These are phyloP conservation scores for Suillus bovinus DNA, from an alignment of 768 basidiomycete genomes.

Conservation along the genomic window DNA sequence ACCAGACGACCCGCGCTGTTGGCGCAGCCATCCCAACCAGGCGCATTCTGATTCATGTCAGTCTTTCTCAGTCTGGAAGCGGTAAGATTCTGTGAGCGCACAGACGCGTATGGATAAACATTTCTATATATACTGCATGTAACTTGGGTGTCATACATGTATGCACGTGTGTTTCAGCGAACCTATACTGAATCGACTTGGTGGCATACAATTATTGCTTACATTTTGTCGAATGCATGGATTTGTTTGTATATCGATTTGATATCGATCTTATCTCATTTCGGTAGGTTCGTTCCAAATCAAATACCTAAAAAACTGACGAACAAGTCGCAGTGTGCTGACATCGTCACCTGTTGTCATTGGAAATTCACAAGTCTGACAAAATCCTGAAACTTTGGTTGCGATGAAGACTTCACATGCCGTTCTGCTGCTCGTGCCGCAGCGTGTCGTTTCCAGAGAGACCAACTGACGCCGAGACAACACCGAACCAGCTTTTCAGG, in stretches of 20 bases:
- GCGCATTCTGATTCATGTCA: conserved; percentile 8
- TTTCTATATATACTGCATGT: not conserved
- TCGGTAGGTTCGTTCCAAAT: not conserved
- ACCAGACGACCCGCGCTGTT: not conserved
- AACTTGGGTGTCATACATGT: not conserved
- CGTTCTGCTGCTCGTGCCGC: not conserved
- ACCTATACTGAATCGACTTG: not conserved
- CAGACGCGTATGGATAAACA: not conserved
- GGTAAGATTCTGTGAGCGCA: not conserved
- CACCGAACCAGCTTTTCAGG: not conserved
- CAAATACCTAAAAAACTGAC: not conserved
- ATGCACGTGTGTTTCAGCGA: not conserved
- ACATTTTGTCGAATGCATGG: not conserved
- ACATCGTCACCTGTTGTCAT: not conserved
- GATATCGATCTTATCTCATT: not conserved
- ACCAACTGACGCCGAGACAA: conserved; percentile 3
- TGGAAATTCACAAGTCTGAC: conserved; percentile 4
- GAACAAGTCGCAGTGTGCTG: not conserved
- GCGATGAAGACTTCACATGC: conserved; percentile 2
- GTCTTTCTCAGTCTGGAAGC: not conserved
- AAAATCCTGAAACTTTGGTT: conserved; percentile 4
- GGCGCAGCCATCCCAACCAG: conserved; percentile 3
- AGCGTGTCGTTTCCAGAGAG: conserved; percentile 8
- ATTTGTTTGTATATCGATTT: not conserved
- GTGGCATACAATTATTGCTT: not conserved